Conservation (phyloP, 345 rosid species). For the Eucalyptus regnans region DNA sequence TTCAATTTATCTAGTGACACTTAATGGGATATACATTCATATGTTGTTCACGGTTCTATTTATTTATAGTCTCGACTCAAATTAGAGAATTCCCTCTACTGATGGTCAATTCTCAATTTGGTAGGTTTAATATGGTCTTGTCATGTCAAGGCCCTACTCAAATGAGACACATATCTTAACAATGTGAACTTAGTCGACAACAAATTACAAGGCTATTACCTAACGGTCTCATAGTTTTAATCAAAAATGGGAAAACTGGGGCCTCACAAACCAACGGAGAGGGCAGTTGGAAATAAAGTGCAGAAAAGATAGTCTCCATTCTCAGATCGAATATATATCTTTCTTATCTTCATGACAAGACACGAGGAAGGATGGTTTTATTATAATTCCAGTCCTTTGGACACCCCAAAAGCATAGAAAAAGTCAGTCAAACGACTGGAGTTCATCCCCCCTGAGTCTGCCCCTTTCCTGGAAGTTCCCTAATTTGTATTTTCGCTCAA, state of each 20-base stretch:
- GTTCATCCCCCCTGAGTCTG: background rate
- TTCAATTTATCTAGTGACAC: background rate
- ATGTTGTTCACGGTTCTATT: background rate
- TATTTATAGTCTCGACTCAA: background rate
- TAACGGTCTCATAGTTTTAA: background rate
- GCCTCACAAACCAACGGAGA: background rate
- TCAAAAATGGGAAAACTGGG: background rate
- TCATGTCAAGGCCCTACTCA: background rate
- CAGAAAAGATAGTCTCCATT: background rate
- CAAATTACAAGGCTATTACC: background rate
- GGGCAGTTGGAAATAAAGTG: background rate
- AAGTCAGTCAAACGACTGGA: background rate
- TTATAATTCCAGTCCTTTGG: background rate
- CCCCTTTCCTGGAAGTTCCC: background rate
- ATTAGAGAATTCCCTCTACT: background rate
- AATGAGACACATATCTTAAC: background rate
- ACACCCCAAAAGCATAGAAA: background rate
- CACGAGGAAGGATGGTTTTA: background rate
- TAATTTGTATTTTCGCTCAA: background rate
- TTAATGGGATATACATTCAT: background rate
- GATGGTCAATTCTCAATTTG: background rate
- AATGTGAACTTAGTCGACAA: background rate
- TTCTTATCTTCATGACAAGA: background rate
- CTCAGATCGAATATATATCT: background rate
- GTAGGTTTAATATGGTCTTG: background rate